phyloP scores from a whole-genome alignment of 148 eudicot genomes.

The Fagopyrum tataricum region DNA sequence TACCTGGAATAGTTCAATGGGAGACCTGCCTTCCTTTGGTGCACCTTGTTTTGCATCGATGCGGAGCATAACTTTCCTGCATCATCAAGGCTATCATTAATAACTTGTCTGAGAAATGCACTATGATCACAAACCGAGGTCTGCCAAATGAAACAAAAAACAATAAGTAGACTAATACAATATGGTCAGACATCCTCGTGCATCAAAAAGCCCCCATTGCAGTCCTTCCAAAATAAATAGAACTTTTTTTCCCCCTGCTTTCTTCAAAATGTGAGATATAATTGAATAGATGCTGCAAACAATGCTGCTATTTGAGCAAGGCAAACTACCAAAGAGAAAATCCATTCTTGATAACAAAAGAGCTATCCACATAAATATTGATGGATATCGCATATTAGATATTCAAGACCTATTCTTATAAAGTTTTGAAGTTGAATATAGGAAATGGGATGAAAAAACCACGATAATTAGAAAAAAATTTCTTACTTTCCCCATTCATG shows the following conservation, averaged over 20 bases:
- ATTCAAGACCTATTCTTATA: background rate
- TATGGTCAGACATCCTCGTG: background rate
- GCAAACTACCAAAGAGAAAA: background rate
- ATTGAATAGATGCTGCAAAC: background rate
- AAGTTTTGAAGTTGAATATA: background rate
- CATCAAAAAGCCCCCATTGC: background rate
- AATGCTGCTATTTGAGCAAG: background rate
- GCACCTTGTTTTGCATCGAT: conserved; percentile 97
- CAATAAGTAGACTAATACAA: conserved; percentile 5
- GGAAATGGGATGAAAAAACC: background rate
- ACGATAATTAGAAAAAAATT: background rate
- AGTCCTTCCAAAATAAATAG: no score
- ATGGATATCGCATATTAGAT: background rate
- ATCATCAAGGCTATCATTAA: conserved; percentile 8
- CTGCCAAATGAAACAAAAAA: background rate
- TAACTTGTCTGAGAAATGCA: background rate
- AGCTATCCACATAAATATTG: background rate
- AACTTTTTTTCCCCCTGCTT: background rate
- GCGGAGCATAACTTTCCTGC: conserved; percentile 95
- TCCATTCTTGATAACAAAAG: background rate
- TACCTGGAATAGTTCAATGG: conserved; percentile 92
- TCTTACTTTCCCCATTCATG: conserved; percentile 98
- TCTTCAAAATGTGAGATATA: background rate
- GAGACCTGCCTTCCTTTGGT: conserved; percentile 88
- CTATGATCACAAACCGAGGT: background rate